phyloP scores from a whole-genome alignment of 768 basidiomycete species.

The Lepiota brunneoincarnata region DNA sequence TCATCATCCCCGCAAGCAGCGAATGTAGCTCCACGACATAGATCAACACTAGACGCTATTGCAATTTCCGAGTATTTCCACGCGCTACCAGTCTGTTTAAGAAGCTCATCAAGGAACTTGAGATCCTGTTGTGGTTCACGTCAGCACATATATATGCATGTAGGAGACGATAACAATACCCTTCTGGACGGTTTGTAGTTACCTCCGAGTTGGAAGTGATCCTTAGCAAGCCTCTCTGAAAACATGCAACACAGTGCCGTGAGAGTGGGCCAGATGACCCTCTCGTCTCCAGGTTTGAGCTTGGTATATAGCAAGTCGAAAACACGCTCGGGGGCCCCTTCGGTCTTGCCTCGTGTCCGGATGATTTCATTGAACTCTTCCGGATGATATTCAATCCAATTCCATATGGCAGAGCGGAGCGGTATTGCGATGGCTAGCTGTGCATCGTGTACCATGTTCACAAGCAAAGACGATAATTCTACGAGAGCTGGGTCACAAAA shows the following conservation, averaged over 20 bases:
- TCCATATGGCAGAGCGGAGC: constrained; percentile 82
- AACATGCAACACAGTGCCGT: constrained; percentile 71
- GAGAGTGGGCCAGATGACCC: constrained; percentile 76
- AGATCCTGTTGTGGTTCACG: constrained; percentile 35
- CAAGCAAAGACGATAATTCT: constrained; percentile 81
- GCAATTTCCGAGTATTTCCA: constrained; percentile 66
- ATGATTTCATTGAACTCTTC: constrained; percentile 76
- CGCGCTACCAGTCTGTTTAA: constrained; percentile 51
- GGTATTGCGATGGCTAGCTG: constrained; percentile 71
- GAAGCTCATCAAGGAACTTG: constrained; percentile 60
- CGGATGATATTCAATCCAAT: constrained; percentile 82
- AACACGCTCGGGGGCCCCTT: constrained; percentile 82
- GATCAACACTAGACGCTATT: constrained; percentile 71
- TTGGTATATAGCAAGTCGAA: constrained; percentile 74
- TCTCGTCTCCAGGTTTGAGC: constrained; percentile 44
- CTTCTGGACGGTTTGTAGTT: constrained; percentile 34
- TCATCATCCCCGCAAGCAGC: constrained; percentile 35
- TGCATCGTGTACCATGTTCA: constrained; percentile 76
- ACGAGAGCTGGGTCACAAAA: neutral
- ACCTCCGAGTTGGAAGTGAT: constrained; percentile 20
- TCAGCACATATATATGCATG: neutral
- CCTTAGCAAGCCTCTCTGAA: constrained; percentile 65
- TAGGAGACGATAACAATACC: constrained; percentile 20
- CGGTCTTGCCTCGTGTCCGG: constrained; percentile 57
- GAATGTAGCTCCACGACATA: constrained; percentile 70